A percentile compares a stretch with the other conserved stretches of the same genome.
phyloP scores from a whole-genome alignment of 2,329 filamentous ascomycete species.

The Fusarium sp. region DNA sequence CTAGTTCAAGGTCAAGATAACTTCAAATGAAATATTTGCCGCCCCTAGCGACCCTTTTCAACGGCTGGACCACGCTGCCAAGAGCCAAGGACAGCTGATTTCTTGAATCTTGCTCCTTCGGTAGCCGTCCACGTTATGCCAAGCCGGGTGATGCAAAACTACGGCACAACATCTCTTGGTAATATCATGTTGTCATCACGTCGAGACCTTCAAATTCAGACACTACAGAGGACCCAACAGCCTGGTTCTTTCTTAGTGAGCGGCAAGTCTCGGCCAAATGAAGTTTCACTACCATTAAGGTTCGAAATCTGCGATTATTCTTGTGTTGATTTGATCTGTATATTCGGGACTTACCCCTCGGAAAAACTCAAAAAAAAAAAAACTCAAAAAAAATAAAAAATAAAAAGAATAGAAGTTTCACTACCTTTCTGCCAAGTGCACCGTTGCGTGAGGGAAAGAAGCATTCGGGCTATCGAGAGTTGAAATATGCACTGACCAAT shows the following conservation, averaged over 20 bases:
- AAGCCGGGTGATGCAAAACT: neutral
- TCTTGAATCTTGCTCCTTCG: neutral
- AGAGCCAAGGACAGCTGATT: neutral
- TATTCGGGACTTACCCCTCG: too few species aligned
- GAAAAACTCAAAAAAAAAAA: too few species aligned
- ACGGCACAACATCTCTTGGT: neutral
- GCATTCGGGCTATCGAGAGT: neutral
- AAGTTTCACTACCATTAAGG: too few species aligned
- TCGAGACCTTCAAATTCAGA: neutral
- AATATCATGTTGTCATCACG: neutral
- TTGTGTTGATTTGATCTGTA: too few species aligned
- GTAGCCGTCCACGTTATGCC: neutral
- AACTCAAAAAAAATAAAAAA: too few species aligned
- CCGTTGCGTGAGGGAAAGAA: neutral
- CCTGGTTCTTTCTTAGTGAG: neutral
- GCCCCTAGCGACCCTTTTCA: neutral
- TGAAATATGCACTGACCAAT: neutral
- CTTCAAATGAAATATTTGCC: neutral
- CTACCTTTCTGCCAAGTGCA: neutral
- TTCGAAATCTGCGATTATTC: too few species aligned
- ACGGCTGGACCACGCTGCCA: neutral
- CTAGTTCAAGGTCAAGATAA: too few species aligned
- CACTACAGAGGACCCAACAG: neutral
- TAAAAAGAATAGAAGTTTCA: too few species aligned
- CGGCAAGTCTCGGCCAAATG: neutral